Evolutionary conservation across 1,284 basidiomycete species (phyloP).

Genomic region (Cutaneotrichosporon daszewskae): DNA sequence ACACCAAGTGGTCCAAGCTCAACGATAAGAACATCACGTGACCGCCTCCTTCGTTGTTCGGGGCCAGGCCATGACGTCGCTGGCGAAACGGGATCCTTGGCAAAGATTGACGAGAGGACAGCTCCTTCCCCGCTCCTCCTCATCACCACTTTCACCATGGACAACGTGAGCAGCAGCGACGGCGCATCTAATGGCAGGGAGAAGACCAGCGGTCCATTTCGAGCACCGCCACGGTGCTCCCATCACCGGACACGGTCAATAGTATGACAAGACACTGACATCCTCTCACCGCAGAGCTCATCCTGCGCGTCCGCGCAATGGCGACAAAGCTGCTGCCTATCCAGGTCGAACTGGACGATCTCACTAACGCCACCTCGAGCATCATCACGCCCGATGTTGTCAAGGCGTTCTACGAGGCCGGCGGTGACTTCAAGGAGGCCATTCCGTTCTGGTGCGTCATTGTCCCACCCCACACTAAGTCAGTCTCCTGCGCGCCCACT

Average conservation of each 20-base stretch:
- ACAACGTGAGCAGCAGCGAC: background rate
- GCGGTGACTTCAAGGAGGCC: slow-evolving; percentile 64
- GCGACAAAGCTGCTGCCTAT: slow-evolving; percentile 72
- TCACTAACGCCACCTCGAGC: slow-evolving; percentile 43
- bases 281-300: slow-evolving; percentile 49
- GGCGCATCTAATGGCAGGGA: slow-evolving; percentile 15
- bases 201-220: slow-evolving; percentile 41
- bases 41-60: too few relatives aligned
- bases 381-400: slow-evolving; percentile 50
- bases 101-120: too few relatives aligned
- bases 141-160: background rate
- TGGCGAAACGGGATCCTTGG: too few relatives aligned
- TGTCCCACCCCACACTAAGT: slow-evolving; percentile 49
- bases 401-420: slow-evolving; percentile 47
- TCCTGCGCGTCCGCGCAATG: slow-evolving; percentile 71
- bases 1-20: too few relatives aligned
- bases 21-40: too few relatives aligned
- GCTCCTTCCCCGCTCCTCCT: too few relatives aligned
- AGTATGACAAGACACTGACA: slow-evolving; percentile 1
- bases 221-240: slow-evolving; percentile 23
- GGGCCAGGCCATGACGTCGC: too few relatives aligned
- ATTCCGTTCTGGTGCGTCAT: slow-evolving; percentile 50
- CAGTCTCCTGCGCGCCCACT: slow-evolving; percentile 70
- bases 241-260: slow-evolving; percentile 13
- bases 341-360: slow-evolving; percentile 50